Evolutionary conservation across 371 early-diverging fungal genomes (phyloP).

Genomic region (Lichtheimia corymbifera): DNA sequence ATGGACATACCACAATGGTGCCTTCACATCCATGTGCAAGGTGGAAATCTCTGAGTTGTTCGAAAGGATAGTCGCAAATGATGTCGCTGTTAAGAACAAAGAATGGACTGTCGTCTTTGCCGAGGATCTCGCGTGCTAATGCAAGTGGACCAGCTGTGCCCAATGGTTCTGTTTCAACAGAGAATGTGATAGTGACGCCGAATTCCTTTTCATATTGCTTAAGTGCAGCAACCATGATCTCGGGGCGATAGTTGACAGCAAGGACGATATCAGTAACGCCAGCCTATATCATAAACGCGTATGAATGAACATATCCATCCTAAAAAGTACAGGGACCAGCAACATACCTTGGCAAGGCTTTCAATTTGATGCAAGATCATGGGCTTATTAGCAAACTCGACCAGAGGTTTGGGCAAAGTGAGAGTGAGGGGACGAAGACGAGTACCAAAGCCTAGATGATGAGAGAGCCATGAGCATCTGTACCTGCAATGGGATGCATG

Average conservation of each 20-base stretch:
- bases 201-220: slow-evolving; percentile 89
- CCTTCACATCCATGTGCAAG: slow-evolving; percentile 89
- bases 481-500: not conserved
- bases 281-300: slow-evolving; percentile 59
- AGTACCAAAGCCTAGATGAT: slow-evolving; percentile 90
- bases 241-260: slow-evolving; percentile 98
- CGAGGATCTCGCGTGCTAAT: slow-evolving; percentile 90
- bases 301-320: not conserved
- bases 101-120: slow-evolving; percentile 93
- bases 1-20: slow-evolving; percentile 80
- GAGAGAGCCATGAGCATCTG: not conserved
- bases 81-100: slow-evolving; percentile 99
- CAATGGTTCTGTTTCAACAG: slow-evolving; percentile 96
- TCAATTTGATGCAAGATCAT: slow-evolving; percentile 99
- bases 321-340: not conserved
- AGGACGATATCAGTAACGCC: slow-evolving; percentile 98
- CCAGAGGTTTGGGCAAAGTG: slow-evolving; percentile 98
- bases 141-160: slow-evolving; percentile 99
- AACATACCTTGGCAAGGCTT: slow-evolving; percentile 88
- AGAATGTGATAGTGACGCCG: slow-evolving; percentile 95
- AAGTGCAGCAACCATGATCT: slow-evolving; percentile 90
- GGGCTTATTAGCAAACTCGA: slow-evolving; percentile 99
- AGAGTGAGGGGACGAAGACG: slow-evolving; percentile 98
- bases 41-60: slow-evolving; percentile 89
- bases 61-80: slow-evolving; percentile 98